A percentile compares a stretch with the other conserved stretches of the same genome.
phyloP scores from a whole-genome alignment of 345 rosid genomes.

The Kandelia obovata region DNA sequence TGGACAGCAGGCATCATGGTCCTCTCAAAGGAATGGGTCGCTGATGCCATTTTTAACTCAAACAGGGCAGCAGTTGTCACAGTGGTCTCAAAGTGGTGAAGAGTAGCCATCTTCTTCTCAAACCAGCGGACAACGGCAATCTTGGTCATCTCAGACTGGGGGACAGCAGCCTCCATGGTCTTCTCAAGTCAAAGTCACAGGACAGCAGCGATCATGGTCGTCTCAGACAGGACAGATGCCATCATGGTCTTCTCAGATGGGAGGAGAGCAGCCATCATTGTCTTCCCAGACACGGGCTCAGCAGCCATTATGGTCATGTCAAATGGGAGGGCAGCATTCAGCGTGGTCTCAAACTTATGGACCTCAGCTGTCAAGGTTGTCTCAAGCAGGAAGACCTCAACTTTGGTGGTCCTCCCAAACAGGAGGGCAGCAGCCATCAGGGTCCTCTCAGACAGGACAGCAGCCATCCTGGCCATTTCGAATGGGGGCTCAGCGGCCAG shows the following conservation, averaged over 20 bases:
- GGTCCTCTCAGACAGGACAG: conserved; percentile 3
- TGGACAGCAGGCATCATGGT: background rate
- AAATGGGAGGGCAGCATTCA: conserved; percentile 18
- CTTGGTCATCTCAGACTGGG: background rate
- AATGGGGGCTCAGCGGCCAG: background rate
- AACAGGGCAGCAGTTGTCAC: conserved; percentile 15
- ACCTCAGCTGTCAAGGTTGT: conserved; percentile 21
- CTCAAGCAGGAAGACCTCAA: conserved; percentile 9
- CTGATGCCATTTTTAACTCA: background rate
- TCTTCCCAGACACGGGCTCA: background rate
- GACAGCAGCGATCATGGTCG: conserved; percentile 1
- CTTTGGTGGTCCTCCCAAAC: conserved; percentile 8
- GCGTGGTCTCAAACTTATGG: background rate
- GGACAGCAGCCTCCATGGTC: conserved; percentile 25
- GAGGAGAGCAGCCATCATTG: conserved; percentile 16
- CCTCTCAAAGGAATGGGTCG: background rate
- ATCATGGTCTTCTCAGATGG: conserved; percentile 12
- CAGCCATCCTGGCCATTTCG: background rate
- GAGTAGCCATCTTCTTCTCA: conserved; percentile 8
- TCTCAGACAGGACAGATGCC: conserved; percentile 11
- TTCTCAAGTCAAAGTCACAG: conserved; percentile 8
- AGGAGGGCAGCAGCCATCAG: background rate
- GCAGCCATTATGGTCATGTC: conserved; percentile 1
- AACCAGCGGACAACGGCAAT: background rate
- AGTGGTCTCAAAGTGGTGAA: conserved; percentile 10